Evolutionary conservation across 371 early-diverging fungal genomes (phyloP), one percentile per base, ranked within the genome.

Genomic region (Syncephalastrum racemosum): DNA sequence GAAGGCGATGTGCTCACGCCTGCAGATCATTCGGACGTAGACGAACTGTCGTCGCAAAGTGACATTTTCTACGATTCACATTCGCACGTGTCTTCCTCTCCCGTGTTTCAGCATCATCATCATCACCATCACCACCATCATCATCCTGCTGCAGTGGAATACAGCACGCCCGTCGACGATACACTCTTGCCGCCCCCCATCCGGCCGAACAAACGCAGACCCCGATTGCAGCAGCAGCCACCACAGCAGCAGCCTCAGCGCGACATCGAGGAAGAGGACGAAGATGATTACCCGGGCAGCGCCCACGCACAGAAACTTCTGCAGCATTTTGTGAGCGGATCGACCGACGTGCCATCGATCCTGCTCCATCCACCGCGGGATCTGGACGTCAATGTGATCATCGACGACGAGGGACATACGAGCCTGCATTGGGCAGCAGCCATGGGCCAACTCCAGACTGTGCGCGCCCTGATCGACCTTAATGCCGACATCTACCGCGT

Each of bases 381-480:
- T 41, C 71, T 94, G 7, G 91, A 96, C 51, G 71, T 93, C 19
- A 87, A 96, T 69, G 70, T 94, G 22, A 82, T 86, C 16, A 90
- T 98, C 40, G 97, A 98, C 54, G 96, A 93, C 43, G 91, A 92
- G 47, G 97, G 97, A 2, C 95, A 98, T 62, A 91, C 96, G 0
- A 83, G 95, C 5, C 71, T 96, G 14, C 99, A 98, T 62, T 98
- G 97, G 97, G 96, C 98, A 0, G 92, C 95, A 7, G 93, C 97
- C 6, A 83, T 97, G 63, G 97, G 90, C 0, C 80, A 90, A 18
- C 80, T 92, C 25, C 77, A 86, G 40, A 78, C 93, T 7, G 83
- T 96, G 25, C 78, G 85, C 39, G 62, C 89, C 8, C 68, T 97
- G 45, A 68, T 97, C 5, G 74, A 83, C 19, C 84, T 84, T 43